Evolutionary conservation across 108 stramenopile genomes (phyloP), one percentile per base, ranked within the genome.

Genomic region (Nitzschia sp.): DNA sequence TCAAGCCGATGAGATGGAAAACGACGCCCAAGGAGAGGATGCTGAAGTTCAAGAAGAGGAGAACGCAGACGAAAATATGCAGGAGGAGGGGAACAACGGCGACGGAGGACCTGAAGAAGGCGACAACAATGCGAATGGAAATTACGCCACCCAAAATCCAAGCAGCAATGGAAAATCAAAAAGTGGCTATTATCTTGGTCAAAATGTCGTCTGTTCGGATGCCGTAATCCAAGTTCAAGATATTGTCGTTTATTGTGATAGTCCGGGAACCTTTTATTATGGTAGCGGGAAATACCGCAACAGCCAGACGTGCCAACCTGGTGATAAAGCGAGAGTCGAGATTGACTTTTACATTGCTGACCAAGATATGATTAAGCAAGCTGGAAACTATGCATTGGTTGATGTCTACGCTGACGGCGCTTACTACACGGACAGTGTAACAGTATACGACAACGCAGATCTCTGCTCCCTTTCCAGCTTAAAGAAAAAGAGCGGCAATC

Each of bases 261-360:
- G 77, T 54, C 85, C 81, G 23, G 85, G 85, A 24, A 66, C 80
- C 2, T 85, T 71, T 51, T 85, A 85, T 61, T 85, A 85, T 42
- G 85, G 85, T 56, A 79, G 78, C 47, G 71, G 73, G 21, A 79
- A 76, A 30, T 85, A 85, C 51, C 77, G 85, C 19, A 82, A 81
- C 45, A 78, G 70, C 54, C 35, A 58, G 32, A 64, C 60, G 2
- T 85, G 85, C 28, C 65, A 61, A 49, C 58, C 64, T 15, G 78
- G 75, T 30, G 85, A 85, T 75, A 82, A 82, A 58, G 81, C 54
- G 6, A 74, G 64, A 33, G 34, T 81, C 9, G 19, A 56, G 0
- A 25, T 85, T 0, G 30, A 70, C 31, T 85, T 85, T 55, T 76
- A 85, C 33, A 70, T 85, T 60, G 54, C 28, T 8, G 53, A 81